phyloP scores from a whole-genome alignment of 345 rosid genomes.

The Hypericum androsaemum region DNA sequence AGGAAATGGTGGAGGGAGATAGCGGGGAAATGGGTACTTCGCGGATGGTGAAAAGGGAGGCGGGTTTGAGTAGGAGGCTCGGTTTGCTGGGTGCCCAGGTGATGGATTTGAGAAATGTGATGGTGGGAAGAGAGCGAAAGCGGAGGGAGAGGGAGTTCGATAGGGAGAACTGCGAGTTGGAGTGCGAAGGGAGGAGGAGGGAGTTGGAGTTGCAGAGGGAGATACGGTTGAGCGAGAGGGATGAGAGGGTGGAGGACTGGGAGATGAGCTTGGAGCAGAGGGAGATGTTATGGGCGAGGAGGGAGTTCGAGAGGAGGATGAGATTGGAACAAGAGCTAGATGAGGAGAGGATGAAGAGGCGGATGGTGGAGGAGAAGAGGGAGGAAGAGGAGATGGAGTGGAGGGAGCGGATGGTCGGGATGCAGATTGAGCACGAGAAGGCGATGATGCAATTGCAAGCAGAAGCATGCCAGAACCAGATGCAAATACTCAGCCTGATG shows the following conservation, averaged over 20 bases:
- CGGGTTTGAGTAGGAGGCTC: conserved; percentile 26
- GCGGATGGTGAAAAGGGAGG: conserved; percentile 25
- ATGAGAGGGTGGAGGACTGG: conserved; percentile 35
- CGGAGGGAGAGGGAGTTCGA: conserved; percentile 44
- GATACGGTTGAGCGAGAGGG: conserved; percentile 21
- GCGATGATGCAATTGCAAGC: conserved; percentile 64
- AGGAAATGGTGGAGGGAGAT: conserved; percentile 13
- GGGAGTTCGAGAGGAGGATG: conserved; percentile 33
- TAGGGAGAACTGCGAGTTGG: conserved; percentile 30
- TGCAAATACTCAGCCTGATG: conserved; percentile 63
- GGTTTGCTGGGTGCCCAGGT: conserved; percentile 42
- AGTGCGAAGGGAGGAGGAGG: conserved; percentile 33
- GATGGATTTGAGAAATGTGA: conserved; percentile 40
- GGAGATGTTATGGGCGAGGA: conserved; percentile 36
- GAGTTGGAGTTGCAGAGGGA: conserved; percentile 35
- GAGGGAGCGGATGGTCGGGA: conserved; percentile 47
- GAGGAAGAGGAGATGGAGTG: conserved; percentile 80
- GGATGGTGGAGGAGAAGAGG: conserved; percentile 48
- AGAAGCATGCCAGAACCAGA: conserved; percentile 60
- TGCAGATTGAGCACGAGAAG: conserved; percentile 70
- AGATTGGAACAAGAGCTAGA: conserved; percentile 39
- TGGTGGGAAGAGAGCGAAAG: conserved; percentile 49
- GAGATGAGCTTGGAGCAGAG: conserved; percentile 47
- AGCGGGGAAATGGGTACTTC: conserved; percentile 18
- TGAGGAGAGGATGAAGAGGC: conserved; percentile 44